phyloP scores from a whole-genome alignment of 805 yeast species.

The Wickerhamiella spandovensis region DNA sequence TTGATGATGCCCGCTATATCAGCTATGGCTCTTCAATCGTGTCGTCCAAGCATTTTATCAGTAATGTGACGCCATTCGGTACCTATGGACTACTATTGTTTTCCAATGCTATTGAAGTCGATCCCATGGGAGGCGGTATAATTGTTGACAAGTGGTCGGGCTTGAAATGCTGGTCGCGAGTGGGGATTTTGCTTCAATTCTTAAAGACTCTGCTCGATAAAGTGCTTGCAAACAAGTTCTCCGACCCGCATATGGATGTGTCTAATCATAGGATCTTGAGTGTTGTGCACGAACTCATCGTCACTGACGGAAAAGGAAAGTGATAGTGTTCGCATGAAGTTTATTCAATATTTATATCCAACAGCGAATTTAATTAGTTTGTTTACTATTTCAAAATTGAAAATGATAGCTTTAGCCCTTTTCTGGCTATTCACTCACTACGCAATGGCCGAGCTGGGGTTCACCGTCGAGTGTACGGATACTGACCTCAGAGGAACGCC shows the following conservation, averaged over 20 bases:
- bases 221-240: conserved; percentile 49
- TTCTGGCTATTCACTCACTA: not conserved
- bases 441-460: conserved; percentile 11
- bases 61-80: conserved; percentile 70
- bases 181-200: conserved; percentile 71
- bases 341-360: not conserved
- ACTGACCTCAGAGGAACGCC: conserved; percentile 9
- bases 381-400: not conserved
- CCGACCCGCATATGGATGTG: conserved; percentile 29
- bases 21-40: conserved; percentile 45
- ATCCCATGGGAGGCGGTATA: conserved; percentile 60
- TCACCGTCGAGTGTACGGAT: conserved; percentile 6
- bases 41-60: conserved; percentile 55
- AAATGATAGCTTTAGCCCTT: no score
- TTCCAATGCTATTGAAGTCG: conserved; percentile 49
- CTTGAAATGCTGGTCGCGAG: conserved; percentile 83
- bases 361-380: not conserved
- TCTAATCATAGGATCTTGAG: conserved; percentile 19
- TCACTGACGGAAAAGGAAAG: conserved; percentile 19
- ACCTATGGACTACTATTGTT: conserved; percentile 62
- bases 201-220: conserved; percentile 53
- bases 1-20: conserved; percentile 34
- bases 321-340: not conserved
- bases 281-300: conserved; percentile 22
- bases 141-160: conserved; percentile 85